Evolutionary conservation across 2,329 filamentous ascomycete species (phyloP).

Genomic region (Drechslera avenae): DNA sequence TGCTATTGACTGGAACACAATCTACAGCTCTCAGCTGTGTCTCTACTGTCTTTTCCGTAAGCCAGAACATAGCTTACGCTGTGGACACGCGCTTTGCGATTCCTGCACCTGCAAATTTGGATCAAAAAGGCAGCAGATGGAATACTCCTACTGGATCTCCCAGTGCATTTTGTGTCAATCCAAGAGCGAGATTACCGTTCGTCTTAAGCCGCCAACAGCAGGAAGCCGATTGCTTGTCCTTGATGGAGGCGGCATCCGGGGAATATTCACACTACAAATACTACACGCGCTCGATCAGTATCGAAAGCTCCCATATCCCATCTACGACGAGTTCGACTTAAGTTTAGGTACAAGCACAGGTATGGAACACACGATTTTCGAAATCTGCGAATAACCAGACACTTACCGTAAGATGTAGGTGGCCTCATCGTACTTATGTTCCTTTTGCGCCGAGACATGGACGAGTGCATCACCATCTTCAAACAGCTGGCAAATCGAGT

Average conservation of each 20-base stretch:
- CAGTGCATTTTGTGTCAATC: conserved; percentile 15
- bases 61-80: conserved; percentile 15
- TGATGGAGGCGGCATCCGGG: conserved; percentile 16
- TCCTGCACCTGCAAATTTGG: conserved; percentile 13
- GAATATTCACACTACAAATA: conserved; percentile 17
- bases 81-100: conserved; percentile 16
- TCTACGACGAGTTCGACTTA: conserved; percentile 24
- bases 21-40: conserved; percentile 12
- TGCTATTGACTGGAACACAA: conserved; percentile 9
- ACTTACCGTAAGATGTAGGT: conserved; percentile 7
- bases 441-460: conserved; percentile 9
- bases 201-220: conserved; percentile 18
- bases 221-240: conserved; percentile 20
- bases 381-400: background rate
- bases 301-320: conserved; percentile 18
- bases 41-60: conserved; percentile 16
- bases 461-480: conserved; percentile 15
- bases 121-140: conserved; percentile 4
- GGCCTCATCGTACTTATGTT: conserved; percentile 25
- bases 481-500: conserved; percentile 13
- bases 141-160: conserved; percentile 17
- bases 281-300: conserved; percentile 14
- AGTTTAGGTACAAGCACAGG: conserved; percentile 19
- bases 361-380: background rate
- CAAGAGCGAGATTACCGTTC: conserved; percentile 8